Evolutionary conservation across 345 rosid genomes (phyloP).

Genomic region (Hevea brasiliensis): DNA sequence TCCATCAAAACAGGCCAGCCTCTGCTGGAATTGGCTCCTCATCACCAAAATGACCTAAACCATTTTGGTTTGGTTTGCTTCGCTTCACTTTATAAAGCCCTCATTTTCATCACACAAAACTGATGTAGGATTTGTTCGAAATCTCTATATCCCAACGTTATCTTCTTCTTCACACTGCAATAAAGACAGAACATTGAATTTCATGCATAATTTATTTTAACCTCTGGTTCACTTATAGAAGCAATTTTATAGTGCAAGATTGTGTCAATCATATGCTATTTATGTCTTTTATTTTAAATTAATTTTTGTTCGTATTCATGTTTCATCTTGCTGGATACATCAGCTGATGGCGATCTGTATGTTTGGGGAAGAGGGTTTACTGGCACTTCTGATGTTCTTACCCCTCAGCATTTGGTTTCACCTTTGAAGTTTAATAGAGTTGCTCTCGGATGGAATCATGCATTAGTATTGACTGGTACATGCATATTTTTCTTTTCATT

Average conservation of each 20-base stretch:
- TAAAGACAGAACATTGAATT: not conserved
- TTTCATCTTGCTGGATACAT: constrained; percentile 21
- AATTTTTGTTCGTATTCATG: not conserved
- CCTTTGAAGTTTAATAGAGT: constrained; percentile 37
- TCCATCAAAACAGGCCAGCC: too few relatives aligned
- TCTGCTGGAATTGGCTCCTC: too few relatives aligned
- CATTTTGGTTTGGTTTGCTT: too few relatives aligned
- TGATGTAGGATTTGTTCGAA: too few relatives aligned
- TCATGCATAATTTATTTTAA: not conserved
- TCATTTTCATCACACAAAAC: too few relatives aligned
- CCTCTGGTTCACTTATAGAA: not conserved
- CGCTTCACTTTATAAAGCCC: too few relatives aligned
- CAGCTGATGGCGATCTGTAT: constrained; percentile 64
- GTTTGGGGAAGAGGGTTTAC: constrained; percentile 85
- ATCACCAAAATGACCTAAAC: too few relatives aligned
- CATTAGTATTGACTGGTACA: constrained; percentile 61
- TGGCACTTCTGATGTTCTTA: constrained; percentile 42
- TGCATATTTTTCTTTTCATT: not conserved
- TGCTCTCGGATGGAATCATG: constrained; percentile 88
- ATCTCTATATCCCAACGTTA: too few relatives aligned
- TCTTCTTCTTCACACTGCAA: not conserved
- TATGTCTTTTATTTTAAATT: not conserved
- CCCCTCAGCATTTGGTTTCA: constrained; percentile 48
- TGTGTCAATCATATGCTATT: not conserved
- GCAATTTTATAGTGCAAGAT: not conserved